phyloP scores from a whole-genome alignment of 2,329 filamentous ascomycete species.

The Rutstroemia sp. region DNA sequence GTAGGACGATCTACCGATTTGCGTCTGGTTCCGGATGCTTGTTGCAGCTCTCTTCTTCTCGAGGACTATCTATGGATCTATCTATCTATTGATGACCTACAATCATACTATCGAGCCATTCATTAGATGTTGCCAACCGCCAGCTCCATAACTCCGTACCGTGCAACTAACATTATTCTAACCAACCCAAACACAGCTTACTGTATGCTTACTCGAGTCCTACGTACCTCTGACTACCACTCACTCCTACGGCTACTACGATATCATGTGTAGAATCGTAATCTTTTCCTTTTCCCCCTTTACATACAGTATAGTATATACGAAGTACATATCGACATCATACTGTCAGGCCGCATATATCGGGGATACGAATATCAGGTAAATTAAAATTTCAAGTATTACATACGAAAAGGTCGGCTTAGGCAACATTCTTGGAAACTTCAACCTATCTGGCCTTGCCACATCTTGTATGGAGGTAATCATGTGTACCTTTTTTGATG shows the following conservation, averaged over 20 bases:
- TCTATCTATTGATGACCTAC: too few relatives aligned
- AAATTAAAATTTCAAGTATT: neutral
- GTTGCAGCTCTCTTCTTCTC: too few relatives aligned
- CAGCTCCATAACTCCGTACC: too few relatives aligned
- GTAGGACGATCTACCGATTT: too few relatives aligned
- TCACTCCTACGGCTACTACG: neutral
- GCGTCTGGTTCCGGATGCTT: too few relatives aligned
- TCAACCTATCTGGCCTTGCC: conserved; percentile 1
- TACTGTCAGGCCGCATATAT: too few relatives aligned
- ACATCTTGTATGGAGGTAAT: conserved; percentile 1
- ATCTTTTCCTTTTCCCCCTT: neutral
- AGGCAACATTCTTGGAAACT: neutral
- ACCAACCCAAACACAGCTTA: neutral
- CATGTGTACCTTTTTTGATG: neutral
- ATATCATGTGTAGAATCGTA: neutral
- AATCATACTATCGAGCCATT: neutral
- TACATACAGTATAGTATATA: neutral
- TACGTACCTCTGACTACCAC: neutral
- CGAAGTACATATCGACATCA: neutral
- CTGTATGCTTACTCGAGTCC: neutral
- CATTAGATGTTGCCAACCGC: neutral
- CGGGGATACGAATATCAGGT: too few relatives aligned
- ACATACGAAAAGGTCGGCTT: neutral
- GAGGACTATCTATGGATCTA: too few relatives aligned
- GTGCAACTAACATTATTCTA: too few relatives aligned